phyloP scores from a whole-genome alignment of 371 early-diverging fungal species.

The Batkoa obscura region DNA sequence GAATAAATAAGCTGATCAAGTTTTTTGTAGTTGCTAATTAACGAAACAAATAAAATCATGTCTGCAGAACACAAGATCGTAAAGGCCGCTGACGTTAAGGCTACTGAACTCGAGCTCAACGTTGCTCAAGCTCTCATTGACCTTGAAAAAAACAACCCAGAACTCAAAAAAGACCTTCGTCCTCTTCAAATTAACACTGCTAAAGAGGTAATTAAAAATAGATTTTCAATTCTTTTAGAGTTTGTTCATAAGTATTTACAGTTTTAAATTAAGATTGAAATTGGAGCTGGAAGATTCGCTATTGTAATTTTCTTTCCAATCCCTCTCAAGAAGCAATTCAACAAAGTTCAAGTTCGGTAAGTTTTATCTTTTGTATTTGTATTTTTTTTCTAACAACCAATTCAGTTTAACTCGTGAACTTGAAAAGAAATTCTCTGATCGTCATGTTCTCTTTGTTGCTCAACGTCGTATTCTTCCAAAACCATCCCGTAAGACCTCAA shows the following conservation, averaged over 20 bases:
- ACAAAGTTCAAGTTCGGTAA: slow-evolving; percentile 79
- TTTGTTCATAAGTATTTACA: too few relatives aligned
- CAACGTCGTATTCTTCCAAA: slow-evolving; percentile 88
- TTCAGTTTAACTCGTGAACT: slow-evolving; percentile 83
- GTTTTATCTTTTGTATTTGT: not conserved
- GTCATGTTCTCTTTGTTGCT: slow-evolving; percentile 89
- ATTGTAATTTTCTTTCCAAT: slow-evolving; percentile 93
- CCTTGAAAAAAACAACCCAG: slow-evolving; percentile 81
- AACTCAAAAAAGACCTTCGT: slow-evolving; percentile 87
- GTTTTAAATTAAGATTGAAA: slow-evolving; percentile 40
- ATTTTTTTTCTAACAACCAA: too few relatives aligned
- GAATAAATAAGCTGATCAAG: too few relatives aligned
- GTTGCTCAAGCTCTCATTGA: slow-evolving; percentile 92
- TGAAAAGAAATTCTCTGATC: slow-evolving; percentile 98
- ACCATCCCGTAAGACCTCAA: slow-evolving; percentile 70
- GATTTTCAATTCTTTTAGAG: not conserved
- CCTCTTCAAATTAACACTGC: slow-evolving; percentile 82
- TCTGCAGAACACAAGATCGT: slow-evolving; percentile 37
- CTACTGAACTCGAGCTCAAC: slow-evolving; percentile 79
- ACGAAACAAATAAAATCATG: too few relatives aligned
- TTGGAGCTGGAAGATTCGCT: slow-evolving; percentile 88
- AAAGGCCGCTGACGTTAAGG: slow-evolving; percentile 58
- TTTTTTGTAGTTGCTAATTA: not conserved
- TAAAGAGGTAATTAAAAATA: slow-evolving; percentile 64
- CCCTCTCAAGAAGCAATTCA: slow-evolving; percentile 76